Base-by-base conservation (phyloP, 129 eudicot genomes). In the Escallonia rubra region DNA sequence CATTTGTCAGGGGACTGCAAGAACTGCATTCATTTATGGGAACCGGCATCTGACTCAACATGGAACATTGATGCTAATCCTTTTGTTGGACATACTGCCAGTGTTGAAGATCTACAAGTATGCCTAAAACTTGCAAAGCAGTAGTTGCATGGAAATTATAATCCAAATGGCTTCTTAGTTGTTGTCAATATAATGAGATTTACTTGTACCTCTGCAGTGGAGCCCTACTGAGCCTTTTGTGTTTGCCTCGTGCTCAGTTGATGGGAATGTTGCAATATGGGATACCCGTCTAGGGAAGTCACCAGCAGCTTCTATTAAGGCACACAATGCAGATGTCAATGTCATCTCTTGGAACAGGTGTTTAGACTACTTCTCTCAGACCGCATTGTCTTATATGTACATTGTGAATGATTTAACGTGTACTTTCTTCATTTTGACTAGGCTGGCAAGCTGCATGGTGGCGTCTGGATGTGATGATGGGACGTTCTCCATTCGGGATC, bases 331-430 rank as follows among this genome's bases (percentile, higher is more conserved):
- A 46, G 99, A 94, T 82, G 99, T 94, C 13, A 94, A 94, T 74
- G 99, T 94, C 63, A 94, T 89, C 70, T 89, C 99, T 64, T 94
- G 99, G 99, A 94, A 89, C 88, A 94, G 96, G 99, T 94, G 57
- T 59, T 54, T 40, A 47, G 52, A 67, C 2, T 44, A 60, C 43
- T 14, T 41, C 16, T n/a, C 34, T 34, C 41, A 2, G 6, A 3
- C 42, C 58, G 47, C 23, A 34, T 56, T n/a, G 10, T 41, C 74
- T 51, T 43, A 2, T 54, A 41, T 45, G 39, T 8, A 64, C 13
- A 54, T 54, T 14, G 59, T 4, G 55, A 50, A 50, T 50, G 6
- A 50, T n/a, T n/a, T 54, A 54, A 14, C 4, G 50, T 46, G 6
- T 44, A 8, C 45, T 62, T 59, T 15, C 55, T 63, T 63, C 64